phyloP scores from a whole-genome alignment of 352 stramenopile genomes.

The Globisporangium paroecandrum region DNA sequence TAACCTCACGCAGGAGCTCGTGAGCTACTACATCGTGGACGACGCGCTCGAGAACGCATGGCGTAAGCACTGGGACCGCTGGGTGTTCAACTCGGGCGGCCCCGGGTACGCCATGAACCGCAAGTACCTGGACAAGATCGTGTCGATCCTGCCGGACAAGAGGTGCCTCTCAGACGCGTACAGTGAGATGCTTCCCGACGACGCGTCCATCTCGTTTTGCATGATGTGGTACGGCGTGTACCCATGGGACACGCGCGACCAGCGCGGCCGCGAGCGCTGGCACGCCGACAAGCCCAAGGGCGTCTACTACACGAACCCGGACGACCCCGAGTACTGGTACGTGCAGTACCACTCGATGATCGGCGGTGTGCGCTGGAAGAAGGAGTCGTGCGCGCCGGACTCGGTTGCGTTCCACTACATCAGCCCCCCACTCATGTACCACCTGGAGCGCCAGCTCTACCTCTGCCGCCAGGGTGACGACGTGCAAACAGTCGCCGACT shows the following conservation, averaged over 20 bases:
- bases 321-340: slow-evolving; percentile 63
- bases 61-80: slow-evolving; percentile 52
- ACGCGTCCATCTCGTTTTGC: slow-evolving; percentile 80
- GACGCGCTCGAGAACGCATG: slow-evolving; percentile 50
- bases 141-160: slow-evolving; percentile 46
- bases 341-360: slow-evolving; percentile 69
- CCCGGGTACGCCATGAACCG: slow-evolving; percentile 79
- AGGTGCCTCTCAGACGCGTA: slow-evolving; percentile 61
- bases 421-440: slow-evolving; percentile 66
- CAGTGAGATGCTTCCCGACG: slow-evolving; percentile 75
- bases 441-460: slow-evolving; percentile 72
- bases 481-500: slow-evolving; percentile 37
- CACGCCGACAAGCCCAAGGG: slow-evolving; percentile 67
- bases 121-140: slow-evolving; percentile 68
- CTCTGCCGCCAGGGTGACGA: slow-evolving; percentile 54
- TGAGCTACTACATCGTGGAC: slow-evolving; percentile 81
- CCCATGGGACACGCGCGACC: slow-evolving; percentile 70
- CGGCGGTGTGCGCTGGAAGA: slow-evolving; percentile 50
- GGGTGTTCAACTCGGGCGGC: slow-evolving; percentile 81
- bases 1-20: slow-evolving; percentile 63
- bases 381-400: slow-evolving; percentile 56
- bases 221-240: slow-evolving; percentile 81
- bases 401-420: slow-evolving; percentile 81
- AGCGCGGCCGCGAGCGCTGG: slow-evolving; percentile 70
- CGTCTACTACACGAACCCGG: slow-evolving; percentile 57